These are phyloP conservation scores for Auricularia sp. DNA, from an alignment of 768 basidiomycete species.

Conservation along the genomic window DNA sequence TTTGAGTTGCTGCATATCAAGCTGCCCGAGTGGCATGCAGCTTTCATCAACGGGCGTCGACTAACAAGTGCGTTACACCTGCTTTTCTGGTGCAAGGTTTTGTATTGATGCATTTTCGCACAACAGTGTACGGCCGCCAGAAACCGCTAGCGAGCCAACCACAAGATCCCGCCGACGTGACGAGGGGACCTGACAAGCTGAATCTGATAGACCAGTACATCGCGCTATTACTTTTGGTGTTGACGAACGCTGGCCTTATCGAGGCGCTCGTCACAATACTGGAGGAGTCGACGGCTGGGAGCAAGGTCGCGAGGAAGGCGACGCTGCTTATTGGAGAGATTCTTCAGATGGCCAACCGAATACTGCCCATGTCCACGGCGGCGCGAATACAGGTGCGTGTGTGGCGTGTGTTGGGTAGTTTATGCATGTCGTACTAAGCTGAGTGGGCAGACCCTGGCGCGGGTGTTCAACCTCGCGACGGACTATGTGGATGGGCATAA, in stretches of 20 bases:
- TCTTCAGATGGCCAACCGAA: conserved; percentile 76
- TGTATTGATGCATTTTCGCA: not conserved
- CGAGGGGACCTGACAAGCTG: conserved; percentile 38
- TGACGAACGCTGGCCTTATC: conserved; percentile 78
- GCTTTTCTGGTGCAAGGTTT: not conserved
- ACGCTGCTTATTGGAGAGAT: conserved; percentile 87
- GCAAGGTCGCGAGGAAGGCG: conserved; percentile 76
- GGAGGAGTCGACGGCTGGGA: conserved; percentile 65
- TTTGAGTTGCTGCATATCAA: conserved; percentile 90
- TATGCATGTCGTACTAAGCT: not conserved
- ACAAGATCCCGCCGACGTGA: not conserved
- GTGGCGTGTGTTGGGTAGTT: not conserved
- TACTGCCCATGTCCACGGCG: conserved; percentile 73
- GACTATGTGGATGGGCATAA: conserved; percentile 70
- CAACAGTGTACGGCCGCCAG: conserved; percentile 11
- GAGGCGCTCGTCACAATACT: conserved; percentile 70
- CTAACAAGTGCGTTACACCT: conserved; percentile 35
- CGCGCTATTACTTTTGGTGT: conserved; percentile 70
- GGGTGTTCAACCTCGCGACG: conserved; percentile 72
- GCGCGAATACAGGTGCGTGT: conserved; percentile 68
- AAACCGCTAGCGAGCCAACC: conserved; percentile 4
- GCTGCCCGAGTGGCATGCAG: conserved; percentile 85
- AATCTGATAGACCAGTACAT: conserved; percentile 91
- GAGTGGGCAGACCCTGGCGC: conserved; percentile 60
- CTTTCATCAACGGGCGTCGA: conserved; percentile 81